phyloP scores from a whole-genome alignment of 2,329 filamentous ascomycete genomes.

The Fusarium sp. region DNA sequence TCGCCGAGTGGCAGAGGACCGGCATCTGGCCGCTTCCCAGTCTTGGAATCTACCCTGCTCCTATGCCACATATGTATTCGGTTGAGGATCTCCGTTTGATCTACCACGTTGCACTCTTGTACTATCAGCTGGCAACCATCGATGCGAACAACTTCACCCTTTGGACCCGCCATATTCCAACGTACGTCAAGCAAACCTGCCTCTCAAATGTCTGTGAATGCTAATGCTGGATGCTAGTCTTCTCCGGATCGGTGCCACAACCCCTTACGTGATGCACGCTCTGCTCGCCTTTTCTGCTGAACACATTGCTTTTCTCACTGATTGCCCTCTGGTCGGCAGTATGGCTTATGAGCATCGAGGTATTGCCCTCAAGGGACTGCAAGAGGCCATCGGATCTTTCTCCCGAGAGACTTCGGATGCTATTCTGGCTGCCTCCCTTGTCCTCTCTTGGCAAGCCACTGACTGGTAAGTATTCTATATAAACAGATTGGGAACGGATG shows the following conservation, averaged over 20 bases:
- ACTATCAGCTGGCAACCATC: conserved; percentile 81
- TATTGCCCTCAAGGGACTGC: conserved; percentile 85
- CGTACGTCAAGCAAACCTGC: conserved; percentile 68
- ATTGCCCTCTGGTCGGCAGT: conserved; percentile 86
- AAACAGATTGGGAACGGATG: background rate
- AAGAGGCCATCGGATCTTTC: conserved; percentile 87
- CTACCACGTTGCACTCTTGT: conserved; percentile 89
- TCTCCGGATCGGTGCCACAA: conserved; percentile 82
- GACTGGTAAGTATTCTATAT: conserved; percentile 79
- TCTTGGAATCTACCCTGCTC: conserved; percentile 80
- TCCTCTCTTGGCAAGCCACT: conserved; percentile 95
- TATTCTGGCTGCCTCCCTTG: conserved; percentile 88
- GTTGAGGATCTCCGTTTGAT: conserved; percentile 87
- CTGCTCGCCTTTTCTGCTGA: conserved; percentile 94
- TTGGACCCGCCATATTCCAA: conserved; percentile 93
- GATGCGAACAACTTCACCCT: conserved; percentile 87
- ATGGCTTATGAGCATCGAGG: conserved; percentile 91
- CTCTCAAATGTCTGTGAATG: background rate
- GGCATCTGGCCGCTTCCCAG: conserved; percentile 88
- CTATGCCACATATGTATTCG: conserved; percentile 78
- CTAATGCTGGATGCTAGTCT: conserved; percentile 46
- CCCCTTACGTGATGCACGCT: conserved; percentile 93
- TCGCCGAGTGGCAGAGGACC: conserved; percentile 86
- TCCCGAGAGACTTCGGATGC: conserved; percentile 90
- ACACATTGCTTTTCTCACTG: conserved; percentile 90